Percentiles rank a stretch among this genome's conserved stretches.
Evolutionary conservation across 805 yeast genomes (phyloP).

Genomic region (Suhomyces prunicola): DNA sequence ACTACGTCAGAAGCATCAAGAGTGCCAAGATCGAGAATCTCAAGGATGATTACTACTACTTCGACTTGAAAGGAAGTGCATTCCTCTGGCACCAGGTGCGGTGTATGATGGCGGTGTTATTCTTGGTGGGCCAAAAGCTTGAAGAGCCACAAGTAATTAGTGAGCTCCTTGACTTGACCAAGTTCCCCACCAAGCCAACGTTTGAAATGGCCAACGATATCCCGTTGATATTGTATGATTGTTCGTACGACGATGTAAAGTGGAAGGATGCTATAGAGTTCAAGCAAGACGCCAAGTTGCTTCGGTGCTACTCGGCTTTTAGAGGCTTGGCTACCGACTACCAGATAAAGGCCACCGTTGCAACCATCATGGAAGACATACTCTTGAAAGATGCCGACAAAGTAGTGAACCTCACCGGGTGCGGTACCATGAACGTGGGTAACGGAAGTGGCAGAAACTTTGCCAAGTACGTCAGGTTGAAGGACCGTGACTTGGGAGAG

Average conservation of each 20-base stretch:
- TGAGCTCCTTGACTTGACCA: conserved; percentile 55
- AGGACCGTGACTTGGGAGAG: conserved; percentile 55
- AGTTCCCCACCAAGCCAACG: conserved; percentile 64
- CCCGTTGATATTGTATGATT: conserved; percentile 84
- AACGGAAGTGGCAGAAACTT: conserved; percentile 70
- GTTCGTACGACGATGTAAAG: conserved; percentile 67
- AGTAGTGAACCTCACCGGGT: conserved; percentile 11
- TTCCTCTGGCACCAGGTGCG: conserved; percentile 98
- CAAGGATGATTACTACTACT: conserved; percentile 52
- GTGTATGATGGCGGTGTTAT: conserved; percentile 84
- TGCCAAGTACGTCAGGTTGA: conserved; percentile 54
- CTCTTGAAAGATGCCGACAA: conserved; percentile 18
- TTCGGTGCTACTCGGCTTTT: conserved; percentile 42
- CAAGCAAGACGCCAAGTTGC: conserved; percentile 27
- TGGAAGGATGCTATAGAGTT: conserved; percentile 50
- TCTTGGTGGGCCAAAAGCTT: conserved; percentile 73
- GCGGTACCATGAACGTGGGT: conserved; percentile 58
- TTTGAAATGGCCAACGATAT: conserved; percentile 88
- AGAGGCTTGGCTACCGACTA: conserved; percentile 54
- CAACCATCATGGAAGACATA: conserved; percentile 45
- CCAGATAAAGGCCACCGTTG: conserved; percentile 53
- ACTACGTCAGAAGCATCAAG: conserved; percentile 63
- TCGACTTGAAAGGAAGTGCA: conserved; percentile 83
- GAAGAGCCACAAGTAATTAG: conserved; percentile 60
- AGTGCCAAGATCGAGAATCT: conserved; percentile 46